Conservation (phyloP, 345 rosid genomes). For the Eucalyptus marginata region DNA sequence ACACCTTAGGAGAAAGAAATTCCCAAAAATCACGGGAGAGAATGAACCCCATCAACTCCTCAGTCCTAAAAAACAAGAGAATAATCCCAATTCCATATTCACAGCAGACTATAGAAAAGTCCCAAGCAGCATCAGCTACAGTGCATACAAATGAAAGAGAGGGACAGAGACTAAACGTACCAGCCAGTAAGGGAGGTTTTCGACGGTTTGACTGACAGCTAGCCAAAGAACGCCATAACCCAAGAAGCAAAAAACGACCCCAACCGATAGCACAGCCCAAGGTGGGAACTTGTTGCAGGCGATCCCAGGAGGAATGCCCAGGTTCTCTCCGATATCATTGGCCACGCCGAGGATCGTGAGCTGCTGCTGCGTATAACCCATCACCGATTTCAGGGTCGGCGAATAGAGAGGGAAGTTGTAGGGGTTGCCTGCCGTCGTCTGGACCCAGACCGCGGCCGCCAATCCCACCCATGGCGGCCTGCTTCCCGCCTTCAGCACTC, state of each 20-base stretch:
- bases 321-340: constrained; percentile 80
- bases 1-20: neutral
- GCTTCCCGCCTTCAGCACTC: constrained; percentile 59
- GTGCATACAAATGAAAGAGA: neutral
- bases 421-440: constrained; percentile 53
- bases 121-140: neutral
- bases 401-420: constrained; percentile 84
- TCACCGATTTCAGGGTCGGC: constrained; percentile 52
- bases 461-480: constrained; percentile 97
- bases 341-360: constrained; percentile 88
- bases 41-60: neutral
- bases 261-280: constrained; percentile 69
- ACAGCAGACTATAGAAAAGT: neutral
- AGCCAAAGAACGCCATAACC: constrained; percentile 95
- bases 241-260: constrained; percentile 54
- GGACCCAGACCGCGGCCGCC: constrained; percentile 90
- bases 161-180: constrained; percentile 14
- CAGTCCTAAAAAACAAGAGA: neutral
- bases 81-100: neutral
- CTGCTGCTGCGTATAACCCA: constrained; percentile 78
- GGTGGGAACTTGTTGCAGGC: constrained; percentile 91
- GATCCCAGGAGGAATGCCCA: constrained; percentile 78
- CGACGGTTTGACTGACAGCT: constrained; percentile 47
- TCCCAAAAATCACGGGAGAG: neutral
- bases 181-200: constrained; percentile 72